Evolutionary conservation across 1,139 yeast genomes (phyloP).

Genomic region (Saccharomyces hybrid): DNA sequence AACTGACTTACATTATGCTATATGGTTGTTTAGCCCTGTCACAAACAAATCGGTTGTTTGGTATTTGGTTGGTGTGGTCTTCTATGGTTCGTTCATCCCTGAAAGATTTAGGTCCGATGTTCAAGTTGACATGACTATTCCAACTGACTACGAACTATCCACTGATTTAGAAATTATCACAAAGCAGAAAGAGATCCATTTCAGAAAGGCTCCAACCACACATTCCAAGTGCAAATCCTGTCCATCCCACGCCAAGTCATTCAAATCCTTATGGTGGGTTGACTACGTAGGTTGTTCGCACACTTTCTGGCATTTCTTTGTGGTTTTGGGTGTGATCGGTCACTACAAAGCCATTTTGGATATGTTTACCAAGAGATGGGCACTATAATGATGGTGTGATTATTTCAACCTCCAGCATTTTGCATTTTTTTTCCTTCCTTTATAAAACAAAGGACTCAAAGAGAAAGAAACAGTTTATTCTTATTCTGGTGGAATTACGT

Average conservation of each 20-base stretch:
- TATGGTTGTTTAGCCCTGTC: constrained; percentile 28
- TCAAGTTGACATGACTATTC: constrained; percentile 30
- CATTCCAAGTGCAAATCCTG: constrained; percentile 7
- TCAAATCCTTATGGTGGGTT: constrained; percentile 76
- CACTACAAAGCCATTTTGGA: constrained; percentile 72
- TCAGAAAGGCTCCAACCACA: constrained; percentile 42
- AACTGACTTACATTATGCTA: constrained; percentile 49
- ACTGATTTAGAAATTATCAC: constrained; percentile 26
- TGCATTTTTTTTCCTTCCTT: not conserved
- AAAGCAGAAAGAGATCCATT: constrained; percentile 39
- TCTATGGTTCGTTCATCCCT: constrained; percentile 83
- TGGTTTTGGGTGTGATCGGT: constrained; percentile 76
- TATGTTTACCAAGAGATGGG: constrained; percentile 44
- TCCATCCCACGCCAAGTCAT: constrained; percentile 33
- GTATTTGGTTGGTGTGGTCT: constrained; percentile 75
- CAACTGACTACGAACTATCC: constrained; percentile 29
- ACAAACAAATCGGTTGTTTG: constrained; percentile 42
- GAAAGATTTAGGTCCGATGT: constrained; percentile 76
- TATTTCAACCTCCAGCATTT: not conserved
- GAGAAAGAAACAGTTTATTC: not conserved
- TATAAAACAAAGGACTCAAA: not conserved
- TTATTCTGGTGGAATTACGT: not conserved
- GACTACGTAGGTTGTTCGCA: constrained; percentile 72
- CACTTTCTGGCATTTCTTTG: constrained; percentile 90
- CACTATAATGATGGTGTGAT: constrained; percentile 1